Conservation (phyloP, 1,284 basidiomycete genomes). For the Tylopilus sp. region DNA sequence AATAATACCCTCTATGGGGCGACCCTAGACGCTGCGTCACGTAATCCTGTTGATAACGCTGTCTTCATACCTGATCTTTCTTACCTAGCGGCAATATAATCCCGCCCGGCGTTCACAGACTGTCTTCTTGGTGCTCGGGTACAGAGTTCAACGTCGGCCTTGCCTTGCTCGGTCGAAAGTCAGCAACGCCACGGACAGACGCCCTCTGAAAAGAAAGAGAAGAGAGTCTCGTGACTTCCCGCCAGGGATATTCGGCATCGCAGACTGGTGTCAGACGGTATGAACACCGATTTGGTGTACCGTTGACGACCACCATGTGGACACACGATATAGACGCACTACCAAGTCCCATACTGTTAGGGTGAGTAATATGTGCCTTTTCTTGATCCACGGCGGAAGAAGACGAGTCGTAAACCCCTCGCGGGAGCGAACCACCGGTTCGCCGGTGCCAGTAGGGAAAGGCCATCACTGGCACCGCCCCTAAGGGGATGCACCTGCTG, state of each 20-base stretch:
- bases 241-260: neutral
- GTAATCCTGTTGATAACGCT: neutral
- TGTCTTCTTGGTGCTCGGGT: neutral
- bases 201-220: neutral
- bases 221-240: neutral
- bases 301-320: neutral
- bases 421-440: neutral
- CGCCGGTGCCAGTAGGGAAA: neutral
- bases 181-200: neutral
- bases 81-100: neutral
- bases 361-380: neutral
- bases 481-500: neutral
- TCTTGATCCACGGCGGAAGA: neutral
- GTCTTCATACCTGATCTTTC: too few species aligned
- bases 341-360: neutral
- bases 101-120: neutral
- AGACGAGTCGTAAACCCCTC: neutral
- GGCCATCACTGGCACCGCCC: too few species aligned
- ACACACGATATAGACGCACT: neutral
- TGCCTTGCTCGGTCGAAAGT: neutral
- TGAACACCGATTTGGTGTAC: neutral
- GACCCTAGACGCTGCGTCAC: neutral
- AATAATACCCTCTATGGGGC: neutral
- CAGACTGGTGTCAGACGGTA: neutral
- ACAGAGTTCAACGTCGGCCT: neutral